phyloP scores from a whole-genome alignment of 192 early-diverging fungal genomes.

The Endogone sp. region DNA sequence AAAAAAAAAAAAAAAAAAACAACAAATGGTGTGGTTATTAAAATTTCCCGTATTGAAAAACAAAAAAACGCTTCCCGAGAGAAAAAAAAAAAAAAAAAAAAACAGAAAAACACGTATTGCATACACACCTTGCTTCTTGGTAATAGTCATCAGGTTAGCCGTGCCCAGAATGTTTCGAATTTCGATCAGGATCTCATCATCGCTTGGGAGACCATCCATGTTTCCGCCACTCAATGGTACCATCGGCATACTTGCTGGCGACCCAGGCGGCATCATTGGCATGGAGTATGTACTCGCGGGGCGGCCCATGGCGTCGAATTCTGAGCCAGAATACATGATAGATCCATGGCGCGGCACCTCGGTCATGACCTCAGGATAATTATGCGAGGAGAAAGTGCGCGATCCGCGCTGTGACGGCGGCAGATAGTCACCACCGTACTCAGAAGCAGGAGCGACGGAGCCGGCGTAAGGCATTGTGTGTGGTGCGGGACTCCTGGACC shows the following conservation, averaged over 20 bases:
- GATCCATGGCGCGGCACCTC: neutral
- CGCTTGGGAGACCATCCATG: constrained; percentile 44
- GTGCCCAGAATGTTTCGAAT: constrained; percentile 79
- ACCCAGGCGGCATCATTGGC: constrained; percentile 2
- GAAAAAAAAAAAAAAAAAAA: no score
- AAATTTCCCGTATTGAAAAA: no score
- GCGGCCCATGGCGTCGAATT: neutral
- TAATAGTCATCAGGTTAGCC: constrained; percentile 96
- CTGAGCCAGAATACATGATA: neutral
- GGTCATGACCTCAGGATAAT: neutral
- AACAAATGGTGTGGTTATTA: no score
- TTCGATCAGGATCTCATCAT: constrained; percentile 64
- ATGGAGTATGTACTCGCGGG: neutral
- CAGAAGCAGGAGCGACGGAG: constrained; percentile 11
- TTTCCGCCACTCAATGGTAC: neutral
- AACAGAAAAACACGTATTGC: no score
- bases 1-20: no score
- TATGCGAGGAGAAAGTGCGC: neutral
- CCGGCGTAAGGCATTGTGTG: constrained; percentile 11
- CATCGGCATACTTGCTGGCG: constrained; percentile 12
- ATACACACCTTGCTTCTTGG: constrained; percentile 86
- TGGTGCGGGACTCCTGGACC: constrained; percentile 5
- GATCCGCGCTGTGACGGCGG: neutral
- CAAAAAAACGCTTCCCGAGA: no score
- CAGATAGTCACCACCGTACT: constrained; percentile 5